Evolutionary conservation across 2,329 filamentous ascomycete species (phyloP).

Genomic region (Aspergillus arachidicola): DNA sequence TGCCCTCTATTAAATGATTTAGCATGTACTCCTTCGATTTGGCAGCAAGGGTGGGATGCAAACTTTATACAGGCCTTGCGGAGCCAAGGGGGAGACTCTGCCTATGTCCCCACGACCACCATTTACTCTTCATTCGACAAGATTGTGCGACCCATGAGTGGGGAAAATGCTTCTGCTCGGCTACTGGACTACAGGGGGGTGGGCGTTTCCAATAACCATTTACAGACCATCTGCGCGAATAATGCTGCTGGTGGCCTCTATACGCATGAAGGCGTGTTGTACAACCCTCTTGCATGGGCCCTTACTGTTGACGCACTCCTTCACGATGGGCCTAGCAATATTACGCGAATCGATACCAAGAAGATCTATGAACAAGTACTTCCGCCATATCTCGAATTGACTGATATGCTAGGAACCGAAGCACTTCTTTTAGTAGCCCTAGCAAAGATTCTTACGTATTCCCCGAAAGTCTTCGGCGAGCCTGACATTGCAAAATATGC

Average conservation of each 20-base stretch:
- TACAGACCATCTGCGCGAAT: conserved; percentile 48
- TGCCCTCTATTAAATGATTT: conserved; percentile 25
- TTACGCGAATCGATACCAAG: conserved; percentile 42
- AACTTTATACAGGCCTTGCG: conserved; percentile 39
- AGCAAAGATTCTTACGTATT: conserved; percentile 36
- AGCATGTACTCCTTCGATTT: conserved; percentile 43
- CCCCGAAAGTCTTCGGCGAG: conserved; percentile 40
- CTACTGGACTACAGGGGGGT: conserved; percentile 43
- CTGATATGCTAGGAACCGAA: conserved; percentile 51
- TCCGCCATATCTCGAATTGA: conserved; percentile 31
- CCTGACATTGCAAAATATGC: conserved; percentile 48
- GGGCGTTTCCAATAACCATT: conserved; percentile 54
- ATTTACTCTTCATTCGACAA: conserved; percentile 56
- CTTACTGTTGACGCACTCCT: conserved; percentile 53
- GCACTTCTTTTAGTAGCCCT: conserved; percentile 44
- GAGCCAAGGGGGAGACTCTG: conserved; percentile 50
- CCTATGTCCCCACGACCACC: conserved; percentile 59
- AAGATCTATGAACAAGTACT: conserved; percentile 42
- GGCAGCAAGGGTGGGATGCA: conserved; percentile 42
- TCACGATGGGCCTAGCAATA: conserved; percentile 49
- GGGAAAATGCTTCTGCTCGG: conserved; percentile 50
- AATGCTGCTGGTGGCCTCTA: conserved; percentile 48
- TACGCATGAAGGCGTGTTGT: conserved; percentile 55
- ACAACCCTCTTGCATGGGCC: conserved; percentile 47
- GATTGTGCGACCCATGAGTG: conserved; percentile 55